Percentiles rank a stretch among this genome's conserved stretches.
Evolutionary conservation across 805 yeast species (phyloP).

Genomic region (Zygotorulaspora chibaensis): DNA sequence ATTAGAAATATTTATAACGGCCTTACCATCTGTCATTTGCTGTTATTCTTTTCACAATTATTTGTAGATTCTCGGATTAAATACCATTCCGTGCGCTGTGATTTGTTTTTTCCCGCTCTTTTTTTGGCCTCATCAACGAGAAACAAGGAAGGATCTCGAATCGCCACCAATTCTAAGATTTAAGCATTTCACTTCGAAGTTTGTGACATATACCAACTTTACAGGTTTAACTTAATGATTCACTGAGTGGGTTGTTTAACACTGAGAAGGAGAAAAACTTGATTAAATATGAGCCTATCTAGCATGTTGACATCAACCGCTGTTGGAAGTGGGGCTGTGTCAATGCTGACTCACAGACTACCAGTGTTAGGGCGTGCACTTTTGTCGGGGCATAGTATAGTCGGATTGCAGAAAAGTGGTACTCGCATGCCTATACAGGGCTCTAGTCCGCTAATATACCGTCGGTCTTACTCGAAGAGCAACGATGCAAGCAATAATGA

Average conservation of each 20-base stretch:
- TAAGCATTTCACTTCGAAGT: not conserved
- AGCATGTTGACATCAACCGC: slow-evolving; percentile 11
- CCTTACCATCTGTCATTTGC: no score
- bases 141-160: not conserved
- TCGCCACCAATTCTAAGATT: not conserved
- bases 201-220: not conserved
- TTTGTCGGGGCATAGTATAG: not conserved
- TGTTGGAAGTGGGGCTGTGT: slow-evolving; percentile 9
- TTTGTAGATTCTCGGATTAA: not conserved
- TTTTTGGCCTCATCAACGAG: not conserved
- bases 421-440: not conserved
- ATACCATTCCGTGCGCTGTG: not conserved
- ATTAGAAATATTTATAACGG: no score
- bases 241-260: not conserved
- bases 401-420: not conserved
- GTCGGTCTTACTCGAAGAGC: slow-evolving; percentile 13
- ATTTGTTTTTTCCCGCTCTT: slow-evolving; percentile 1
- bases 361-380: slow-evolving; percentile 7
- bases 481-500: slow-evolving; percentile 4
- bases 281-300: slow-evolving; percentile 9
- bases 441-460: slow-evolving; percentile 5
- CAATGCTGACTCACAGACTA: slow-evolving; percentile 5
- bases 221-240: not conserved
- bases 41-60: no score
- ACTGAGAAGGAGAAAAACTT: not conserved